These are phyloP conservation scores for Yarrowia osloensis DNA, from an alignment of 805 yeast species.

Conservation along the genomic window DNA sequence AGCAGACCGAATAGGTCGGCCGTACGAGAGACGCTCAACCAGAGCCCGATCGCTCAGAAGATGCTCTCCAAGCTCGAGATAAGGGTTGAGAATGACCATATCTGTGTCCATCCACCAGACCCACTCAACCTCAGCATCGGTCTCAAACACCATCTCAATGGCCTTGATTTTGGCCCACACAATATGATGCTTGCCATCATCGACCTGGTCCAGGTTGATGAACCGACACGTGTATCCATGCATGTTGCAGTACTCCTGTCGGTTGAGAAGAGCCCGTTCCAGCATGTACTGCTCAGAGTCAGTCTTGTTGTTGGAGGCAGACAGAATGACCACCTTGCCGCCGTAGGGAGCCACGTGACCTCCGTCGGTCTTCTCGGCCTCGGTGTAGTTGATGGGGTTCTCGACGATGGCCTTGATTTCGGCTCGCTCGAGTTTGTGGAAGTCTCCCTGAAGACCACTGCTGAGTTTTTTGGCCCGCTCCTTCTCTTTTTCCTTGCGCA, in stretches of 20 bases:
- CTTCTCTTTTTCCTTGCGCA: constrained; percentile 4
- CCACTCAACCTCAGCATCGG: constrained; percentile 44
- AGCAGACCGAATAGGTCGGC: constrained; percentile 35
- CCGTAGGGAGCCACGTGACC: constrained; percentile 29
- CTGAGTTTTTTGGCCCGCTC: constrained; percentile 13
- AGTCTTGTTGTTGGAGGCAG: constrained; percentile 38
- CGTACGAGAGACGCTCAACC: constrained; percentile 36
- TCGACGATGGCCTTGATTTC: constrained; percentile 16
- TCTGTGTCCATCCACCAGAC: constrained; percentile 47
- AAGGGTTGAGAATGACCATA: constrained; percentile 42
- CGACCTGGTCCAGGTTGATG: constrained; percentile 38
- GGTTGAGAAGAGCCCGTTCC: constrained; percentile 36
- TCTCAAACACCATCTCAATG: constrained; percentile 39
- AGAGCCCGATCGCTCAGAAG: constrained; percentile 40
- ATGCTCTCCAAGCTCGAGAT: constrained; percentile 39
- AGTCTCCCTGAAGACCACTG: not conserved
- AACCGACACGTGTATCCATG: constrained; percentile 43
- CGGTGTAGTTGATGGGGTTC: constrained; percentile 11
- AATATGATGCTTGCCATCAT: constrained; percentile 33
- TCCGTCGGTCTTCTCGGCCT: not conserved
- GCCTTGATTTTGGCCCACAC: constrained; percentile 45
- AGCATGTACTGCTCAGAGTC: constrained; percentile 32
- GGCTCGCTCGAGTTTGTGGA: constrained; percentile 13
- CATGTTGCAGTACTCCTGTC: constrained; percentile 40
- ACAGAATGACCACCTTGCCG: constrained; percentile 35